Evolutionary conservation across 73 alveolate genomes (phyloP).

Genomic region (Urostyla sp.): DNA sequence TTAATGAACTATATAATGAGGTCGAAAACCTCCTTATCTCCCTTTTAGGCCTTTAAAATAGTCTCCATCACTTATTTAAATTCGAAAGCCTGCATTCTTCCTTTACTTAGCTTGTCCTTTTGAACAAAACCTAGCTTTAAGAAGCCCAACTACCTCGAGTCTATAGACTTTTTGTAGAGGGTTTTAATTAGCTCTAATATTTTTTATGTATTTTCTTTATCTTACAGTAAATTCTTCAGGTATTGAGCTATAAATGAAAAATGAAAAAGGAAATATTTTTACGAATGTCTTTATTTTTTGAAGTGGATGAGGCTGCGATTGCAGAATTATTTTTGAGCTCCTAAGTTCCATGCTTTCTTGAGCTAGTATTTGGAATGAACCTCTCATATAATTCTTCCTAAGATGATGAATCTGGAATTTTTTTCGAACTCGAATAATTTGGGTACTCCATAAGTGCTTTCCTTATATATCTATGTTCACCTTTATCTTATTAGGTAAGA

Average conservation of each 20-base stretch:
- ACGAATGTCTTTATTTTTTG: slow-evolving; percentile 38
- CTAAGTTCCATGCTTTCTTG: slow-evolving; percentile 4
- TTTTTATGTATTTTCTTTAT: slow-evolving; percentile 18
- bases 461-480: neutral
- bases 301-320: neutral
- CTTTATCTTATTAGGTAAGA: neutral
- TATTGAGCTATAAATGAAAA: slow-evolving; percentile 28
- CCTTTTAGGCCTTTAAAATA: neutral
- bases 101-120: slow-evolving; percentile 15
- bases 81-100: slow-evolving; percentile 7
- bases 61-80: slow-evolving; percentile 18
- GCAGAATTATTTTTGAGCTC: neutral
- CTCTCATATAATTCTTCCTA: neutral
- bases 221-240: slow-evolving; percentile 9
- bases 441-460: slow-evolving; percentile 23
- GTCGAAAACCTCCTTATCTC: slow-evolving; percentile 13
- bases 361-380: slow-evolving; percentile 3
- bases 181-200: neutral
- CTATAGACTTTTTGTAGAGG: slow-evolving; percentile 15
- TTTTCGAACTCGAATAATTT: neutral
- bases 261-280: neutral
- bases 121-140: slow-evolving; percentile 43
- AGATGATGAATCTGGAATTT: no score
- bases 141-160: slow-evolving; percentile 45
- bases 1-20: neutral